phyloP scores from a whole-genome alignment of 2,329 filamentous ascomycete genomes.

The Pseudocercospora eumusae region DNA sequence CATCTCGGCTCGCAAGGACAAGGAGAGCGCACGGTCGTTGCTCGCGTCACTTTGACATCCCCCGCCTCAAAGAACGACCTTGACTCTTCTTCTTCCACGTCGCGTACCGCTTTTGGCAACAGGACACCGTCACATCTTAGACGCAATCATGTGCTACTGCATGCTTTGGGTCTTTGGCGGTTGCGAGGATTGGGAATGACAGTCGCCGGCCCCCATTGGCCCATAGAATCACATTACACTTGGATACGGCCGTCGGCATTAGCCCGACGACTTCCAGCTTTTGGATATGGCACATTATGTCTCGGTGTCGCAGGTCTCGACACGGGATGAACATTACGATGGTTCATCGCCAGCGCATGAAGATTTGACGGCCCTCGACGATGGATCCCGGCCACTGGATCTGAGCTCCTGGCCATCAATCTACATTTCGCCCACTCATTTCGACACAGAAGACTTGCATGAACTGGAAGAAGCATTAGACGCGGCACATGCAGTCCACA shows the following conservation, averaged over 20 bases:
- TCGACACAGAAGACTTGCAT: constrained; percentile 64
- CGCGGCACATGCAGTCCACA: constrained; percentile 58
- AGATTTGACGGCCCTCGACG: background rate
- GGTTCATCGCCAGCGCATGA: constrained; percentile 11
- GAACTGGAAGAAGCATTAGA: constrained; percentile 65
- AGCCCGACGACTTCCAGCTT: background rate
- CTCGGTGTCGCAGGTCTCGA: background rate
- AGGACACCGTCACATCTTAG: background rate
- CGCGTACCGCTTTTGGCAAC: background rate
- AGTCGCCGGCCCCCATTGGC: background rate
- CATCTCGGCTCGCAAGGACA: background rate
- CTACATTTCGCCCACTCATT: constrained; percentile 71
- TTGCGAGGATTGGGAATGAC: constrained; percentile 7
- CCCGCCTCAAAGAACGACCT: background rate
- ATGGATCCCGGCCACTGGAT: constrained; percentile 37
- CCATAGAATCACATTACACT: background rate
- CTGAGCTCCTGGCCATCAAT: constrained; percentile 61
- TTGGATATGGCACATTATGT: constrained; percentile 6
- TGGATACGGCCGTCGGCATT: background rate
- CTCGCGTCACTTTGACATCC: background rate
- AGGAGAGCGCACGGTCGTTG: constrained; percentile 1
- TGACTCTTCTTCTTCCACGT: background rate
- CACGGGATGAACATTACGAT: background rate
- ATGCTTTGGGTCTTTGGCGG: constrained; percentile 7
- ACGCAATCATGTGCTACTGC: constrained; percentile 10